Percentiles rank a stretch among this genome's conserved stretches.
Conservation (phyloP, 169 alveolate genomes). For the Plasmodium berghei region DNA sequence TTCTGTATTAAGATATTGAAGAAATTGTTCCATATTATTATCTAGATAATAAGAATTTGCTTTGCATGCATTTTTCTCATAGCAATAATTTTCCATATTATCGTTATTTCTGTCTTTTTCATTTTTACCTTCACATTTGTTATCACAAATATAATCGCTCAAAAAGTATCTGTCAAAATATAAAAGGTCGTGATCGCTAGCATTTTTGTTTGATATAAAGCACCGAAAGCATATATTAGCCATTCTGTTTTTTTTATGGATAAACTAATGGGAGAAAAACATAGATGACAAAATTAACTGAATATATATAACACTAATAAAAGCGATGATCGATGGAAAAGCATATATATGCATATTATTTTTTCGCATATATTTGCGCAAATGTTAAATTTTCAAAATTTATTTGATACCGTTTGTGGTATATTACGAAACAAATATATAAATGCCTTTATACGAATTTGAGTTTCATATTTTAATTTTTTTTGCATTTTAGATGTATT, state of each 20-base stretch:
- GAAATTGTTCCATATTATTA: slow-evolving; percentile 23
- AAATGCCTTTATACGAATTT: too few relatives aligned
- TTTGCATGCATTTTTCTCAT: not conserved
- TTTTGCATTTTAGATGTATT: not conserved
- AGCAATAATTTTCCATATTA: not conserved
- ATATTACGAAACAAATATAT: too few relatives aligned
- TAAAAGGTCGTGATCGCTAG: slow-evolving; percentile 17
- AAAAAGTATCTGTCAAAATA: slow-evolving; percentile 55
- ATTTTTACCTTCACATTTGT: not conserved
- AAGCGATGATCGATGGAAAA: too few relatives aligned
- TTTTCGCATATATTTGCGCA: too few relatives aligned
- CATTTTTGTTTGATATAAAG: slow-evolving; percentile 20
- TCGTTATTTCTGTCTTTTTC: slow-evolving; percentile 7
- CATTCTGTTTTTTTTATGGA: slow-evolving; percentile 19
- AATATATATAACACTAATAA: not conserved
- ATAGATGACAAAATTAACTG: not conserved
- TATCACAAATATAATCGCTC: slow-evolving; percentile 22
- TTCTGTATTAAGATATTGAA: slow-evolving; percentile 16
- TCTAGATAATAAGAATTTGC: not conserved
- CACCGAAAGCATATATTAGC: slow-evolving; percentile 57
- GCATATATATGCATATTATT: too few relatives aligned
- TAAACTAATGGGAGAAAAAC: not conserved
- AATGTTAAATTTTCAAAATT: too few relatives aligned
- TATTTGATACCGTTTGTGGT: too few relatives aligned
- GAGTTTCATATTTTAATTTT: not conserved